A percentile compares a stretch with the other conserved stretches of the same genome.
Conservation (phyloP, 2,329 filamentous ascomycete species). For the Xylaria hypoxylon region DNA sequence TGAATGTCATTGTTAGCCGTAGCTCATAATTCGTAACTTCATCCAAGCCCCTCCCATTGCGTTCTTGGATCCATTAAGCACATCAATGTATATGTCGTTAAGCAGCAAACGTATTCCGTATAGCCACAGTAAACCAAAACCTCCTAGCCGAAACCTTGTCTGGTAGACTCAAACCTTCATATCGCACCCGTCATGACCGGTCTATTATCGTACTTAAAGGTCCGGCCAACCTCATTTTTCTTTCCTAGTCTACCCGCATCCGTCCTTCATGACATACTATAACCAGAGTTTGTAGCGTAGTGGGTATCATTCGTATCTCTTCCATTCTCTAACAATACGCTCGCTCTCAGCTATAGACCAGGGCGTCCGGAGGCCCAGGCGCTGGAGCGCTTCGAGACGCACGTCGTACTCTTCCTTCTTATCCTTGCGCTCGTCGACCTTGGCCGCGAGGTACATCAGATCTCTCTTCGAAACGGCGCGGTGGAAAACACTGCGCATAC, state of each 20-base stretch:
- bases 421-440: slow-evolving; percentile 68
- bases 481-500: slow-evolving; percentile 81
- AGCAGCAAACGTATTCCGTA: slow-evolving; percentile 12
- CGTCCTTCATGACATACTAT: neutral
- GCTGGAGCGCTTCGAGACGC: slow-evolving; percentile 26
- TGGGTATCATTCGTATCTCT: slow-evolving; percentile 63
- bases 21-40: slow-evolving; percentile 26
- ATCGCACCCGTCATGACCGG: neutral
- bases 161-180: slow-evolving; percentile 14
- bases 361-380: slow-evolving; percentile 50
- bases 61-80: neutral
- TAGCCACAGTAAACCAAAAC: slow-evolving; percentile 3
- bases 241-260: neutral
- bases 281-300: neutral
- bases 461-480: slow-evolving; percentile 76
- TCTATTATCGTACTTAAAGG: slow-evolving; percentile 3
- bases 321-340: slow-evolving; percentile 67
- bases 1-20: slow-evolving; percentile 18
- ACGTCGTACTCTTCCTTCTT: slow-evolving; percentile 66
- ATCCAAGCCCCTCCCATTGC: slow-evolving; percentile 3
- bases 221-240: neutral
- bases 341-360: slow-evolving; percentile 59
- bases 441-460: slow-evolving; percentile 69
- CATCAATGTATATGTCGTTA: slow-evolving; percentile 20
- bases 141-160: slow-evolving; percentile 19